Evolutionary conservation across 2,329 filamentous ascomycete species (phyloP).

Genomic region (Knufia petricola): DNA sequence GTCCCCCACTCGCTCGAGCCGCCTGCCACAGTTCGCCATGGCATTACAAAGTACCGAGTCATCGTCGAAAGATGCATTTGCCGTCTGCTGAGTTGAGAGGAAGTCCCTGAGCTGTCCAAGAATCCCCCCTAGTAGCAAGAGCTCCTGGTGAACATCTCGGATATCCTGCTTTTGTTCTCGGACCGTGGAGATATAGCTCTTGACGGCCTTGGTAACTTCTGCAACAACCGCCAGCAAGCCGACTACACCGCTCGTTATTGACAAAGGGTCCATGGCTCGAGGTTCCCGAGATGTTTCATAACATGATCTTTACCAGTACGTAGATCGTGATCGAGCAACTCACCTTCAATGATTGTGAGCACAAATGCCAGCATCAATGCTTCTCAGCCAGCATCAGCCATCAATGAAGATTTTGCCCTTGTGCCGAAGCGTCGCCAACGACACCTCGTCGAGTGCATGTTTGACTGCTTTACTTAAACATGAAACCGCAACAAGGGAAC

Average conservation of each 20-base stretch:
- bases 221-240: constrained; percentile 18
- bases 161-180: constrained; percentile 20
- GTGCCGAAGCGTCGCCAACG: too few species aligned
- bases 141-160: constrained; percentile 18
- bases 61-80: constrained; percentile 13
- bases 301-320: too few species aligned
- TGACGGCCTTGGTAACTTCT: constrained; percentile 15
- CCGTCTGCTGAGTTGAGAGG: constrained; percentile 12
- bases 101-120: constrained; percentile 19
- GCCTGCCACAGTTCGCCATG: constrained; percentile 15
- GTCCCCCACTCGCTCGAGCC: constrained; percentile 21
- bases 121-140: constrained; percentile 18
- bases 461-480: too few species aligned
- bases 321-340: too few species aligned
- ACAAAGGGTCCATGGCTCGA: constrained; percentile 10
- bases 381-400: too few species aligned
- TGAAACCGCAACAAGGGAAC: too few species aligned
- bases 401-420: too few species aligned
- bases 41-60: constrained; percentile 19
- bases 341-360: too few species aligned
- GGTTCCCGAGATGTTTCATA: too few species aligned
- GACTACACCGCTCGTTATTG: constrained; percentile 19
- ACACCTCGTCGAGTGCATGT: too few species aligned
- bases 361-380: too few species aligned
- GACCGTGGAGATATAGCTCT: constrained; percentile 17